Evolutionary conservation across 805 yeast species (phyloP).

Genomic region (Candida boleticola): DNA sequence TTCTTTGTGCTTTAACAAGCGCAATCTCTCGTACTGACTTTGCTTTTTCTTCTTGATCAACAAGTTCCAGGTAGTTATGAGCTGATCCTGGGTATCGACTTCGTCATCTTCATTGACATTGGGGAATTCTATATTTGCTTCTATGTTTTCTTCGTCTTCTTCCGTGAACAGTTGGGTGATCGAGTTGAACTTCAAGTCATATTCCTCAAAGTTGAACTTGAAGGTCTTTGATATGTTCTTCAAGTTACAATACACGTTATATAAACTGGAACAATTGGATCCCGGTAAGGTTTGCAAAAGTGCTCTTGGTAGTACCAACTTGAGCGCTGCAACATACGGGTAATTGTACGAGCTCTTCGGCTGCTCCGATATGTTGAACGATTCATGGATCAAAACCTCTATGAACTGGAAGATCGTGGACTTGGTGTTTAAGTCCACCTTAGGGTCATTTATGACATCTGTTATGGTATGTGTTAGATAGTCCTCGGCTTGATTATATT

Average conservation of each 20-base stretch:
- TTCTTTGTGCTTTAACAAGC: conserved; percentile 34
- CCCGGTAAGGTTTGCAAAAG: conserved; percentile 34
- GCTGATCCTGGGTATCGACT: conserved; percentile 22
- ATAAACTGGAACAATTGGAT: conserved; percentile 33
- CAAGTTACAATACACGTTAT: conserved; percentile 35
- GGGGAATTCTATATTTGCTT: conserved; percentile 34
- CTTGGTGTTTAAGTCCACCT: conserved; percentile 56
- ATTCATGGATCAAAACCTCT: conserved; percentile 53
- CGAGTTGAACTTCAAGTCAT: conserved; percentile 26
- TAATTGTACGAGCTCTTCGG: conserved; percentile 33
- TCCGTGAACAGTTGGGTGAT: conserved; percentile 28
- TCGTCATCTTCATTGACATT: conserved; percentile 23
- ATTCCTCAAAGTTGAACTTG: conserved; percentile 26
- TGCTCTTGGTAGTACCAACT: conserved; percentile 33
- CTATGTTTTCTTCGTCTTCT: conserved; percentile 33
- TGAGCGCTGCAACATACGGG: conserved; percentile 36
- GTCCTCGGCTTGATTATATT: conserved; percentile 58
- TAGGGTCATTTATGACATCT: conserved; percentile 50
- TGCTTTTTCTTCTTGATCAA: conserved; percentile 46
- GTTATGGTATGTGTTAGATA: conserved; percentile 67
- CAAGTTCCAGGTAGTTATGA: conserved; percentile 46
- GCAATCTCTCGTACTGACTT: conserved; percentile 49
- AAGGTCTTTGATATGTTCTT: conserved; percentile 35
- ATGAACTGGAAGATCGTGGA: conserved; percentile 68
- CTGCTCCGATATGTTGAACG: conserved; percentile 32